Conservation (phyloP, 768 basidiomycete species). For the Leccinum barrowsii region DNA sequence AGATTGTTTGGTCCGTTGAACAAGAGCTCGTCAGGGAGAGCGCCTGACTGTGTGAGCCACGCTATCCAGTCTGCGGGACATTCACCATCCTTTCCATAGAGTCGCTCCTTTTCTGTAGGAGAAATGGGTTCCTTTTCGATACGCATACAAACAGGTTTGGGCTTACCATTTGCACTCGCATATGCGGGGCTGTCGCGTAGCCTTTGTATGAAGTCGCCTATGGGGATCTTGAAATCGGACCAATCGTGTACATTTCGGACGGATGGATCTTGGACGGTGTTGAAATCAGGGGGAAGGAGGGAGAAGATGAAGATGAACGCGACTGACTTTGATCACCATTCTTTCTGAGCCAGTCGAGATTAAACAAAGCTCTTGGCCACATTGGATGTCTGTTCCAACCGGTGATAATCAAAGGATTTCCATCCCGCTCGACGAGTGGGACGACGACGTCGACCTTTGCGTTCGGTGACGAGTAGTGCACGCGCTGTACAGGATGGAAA, state of each 20-base stretch:
- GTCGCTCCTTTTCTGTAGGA: constrained; percentile 49
- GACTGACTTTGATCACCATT: constrained; percentile 31
- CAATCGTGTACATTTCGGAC: constrained; percentile 64
- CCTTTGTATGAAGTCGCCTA: constrained; percentile 51
- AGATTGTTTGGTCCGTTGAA: constrained; percentile 56
- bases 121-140: background rate
- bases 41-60: constrained; percentile 47
- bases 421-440: constrained; percentile 43
- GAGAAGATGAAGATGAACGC: background rate
- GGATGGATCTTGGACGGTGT: constrained; percentile 41
- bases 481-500: constrained; percentile 42
- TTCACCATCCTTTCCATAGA: constrained; percentile 75
- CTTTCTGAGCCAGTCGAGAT: constrained; percentile 48
- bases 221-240: constrained; percentile 47
- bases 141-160: background rate
- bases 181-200: constrained; percentile 37
- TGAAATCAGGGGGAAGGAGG: constrained; percentile 7
- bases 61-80: constrained; percentile 65
- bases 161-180: constrained; percentile 38
- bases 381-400: constrained; percentile 49
- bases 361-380: constrained; percentile 59
- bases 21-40: constrained; percentile 52
- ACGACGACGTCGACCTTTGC: constrained; percentile 35
- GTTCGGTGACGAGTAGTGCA: constrained; percentile 27
- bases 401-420: constrained; percentile 62